A percentile compares a stretch with the other conserved stretches of the same genome.
Conservation (phyloP, 2,329 filamentous ascomycete genomes). For the Ophiocordyceps robertsii region DNA sequence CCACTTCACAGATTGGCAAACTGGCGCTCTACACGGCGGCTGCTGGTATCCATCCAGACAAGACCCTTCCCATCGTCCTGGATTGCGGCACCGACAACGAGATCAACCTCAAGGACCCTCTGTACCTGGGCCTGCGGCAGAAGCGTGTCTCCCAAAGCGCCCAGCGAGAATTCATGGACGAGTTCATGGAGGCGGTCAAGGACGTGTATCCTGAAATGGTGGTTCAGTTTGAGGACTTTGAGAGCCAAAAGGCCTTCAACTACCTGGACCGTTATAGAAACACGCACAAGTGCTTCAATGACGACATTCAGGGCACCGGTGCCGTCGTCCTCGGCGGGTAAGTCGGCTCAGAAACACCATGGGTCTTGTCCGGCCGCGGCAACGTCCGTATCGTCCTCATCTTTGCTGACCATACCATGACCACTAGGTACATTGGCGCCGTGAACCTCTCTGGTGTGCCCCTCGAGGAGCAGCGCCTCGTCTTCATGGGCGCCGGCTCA, state of each 20-base stretch:
- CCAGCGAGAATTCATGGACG: slow-evolving; percentile 87
- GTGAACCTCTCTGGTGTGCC: slow-evolving; percentile 80
- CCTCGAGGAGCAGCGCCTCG: slow-evolving; percentile 78
- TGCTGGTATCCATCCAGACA: slow-evolving; percentile 83
- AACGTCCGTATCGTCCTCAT: neutral
- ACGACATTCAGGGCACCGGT: slow-evolving; percentile 95
- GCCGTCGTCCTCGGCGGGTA: slow-evolving; percentile 82
- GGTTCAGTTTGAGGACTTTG: slow-evolving; percentile 96
- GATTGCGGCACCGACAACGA: slow-evolving; percentile 56
- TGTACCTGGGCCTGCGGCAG: slow-evolving; percentile 83
- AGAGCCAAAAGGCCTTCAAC: slow-evolving; percentile 82
- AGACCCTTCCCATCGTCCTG: slow-evolving; percentile 60
- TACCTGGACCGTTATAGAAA: slow-evolving; percentile 83
- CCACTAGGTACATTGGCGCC: slow-evolving; percentile 47
- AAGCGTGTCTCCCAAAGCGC: slow-evolving; percentile 66
- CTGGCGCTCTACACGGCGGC: slow-evolving; percentile 89
- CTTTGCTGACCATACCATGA: slow-evolving; percentile 31
- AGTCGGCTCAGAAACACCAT: slow-evolving; percentile 12
- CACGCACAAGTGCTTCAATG: slow-evolving; percentile 92
- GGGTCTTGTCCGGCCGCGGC: neutral
- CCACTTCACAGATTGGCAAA: slow-evolving; percentile 62
- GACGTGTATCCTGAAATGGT: slow-evolving; percentile 56
- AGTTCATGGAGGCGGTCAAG: slow-evolving; percentile 85
- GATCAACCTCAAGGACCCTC: slow-evolving; percentile 49
- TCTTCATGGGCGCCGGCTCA: slow-evolving; percentile 92